phyloP scores from a whole-genome alignment of 148 eudicot species.

The Vaccinium vitisidaea region DNA sequence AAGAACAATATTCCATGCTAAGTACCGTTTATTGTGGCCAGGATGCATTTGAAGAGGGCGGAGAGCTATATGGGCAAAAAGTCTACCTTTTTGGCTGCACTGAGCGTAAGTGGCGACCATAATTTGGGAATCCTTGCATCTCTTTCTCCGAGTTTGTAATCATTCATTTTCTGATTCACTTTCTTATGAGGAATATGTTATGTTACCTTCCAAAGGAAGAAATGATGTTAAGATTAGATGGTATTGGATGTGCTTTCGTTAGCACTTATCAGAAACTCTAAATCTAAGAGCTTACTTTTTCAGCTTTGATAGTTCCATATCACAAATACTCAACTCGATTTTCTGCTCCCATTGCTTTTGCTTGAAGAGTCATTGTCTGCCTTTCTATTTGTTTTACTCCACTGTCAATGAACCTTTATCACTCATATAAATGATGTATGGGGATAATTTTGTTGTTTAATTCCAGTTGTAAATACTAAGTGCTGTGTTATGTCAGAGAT shows the following conservation, averaged over 20 bases:
- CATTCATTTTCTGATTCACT: neutral
- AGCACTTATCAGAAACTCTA: neutral
- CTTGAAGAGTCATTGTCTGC: neutral
- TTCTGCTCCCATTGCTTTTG: neutral
- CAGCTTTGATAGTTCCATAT: neutral
- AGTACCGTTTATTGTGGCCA: constrained; percentile 31
- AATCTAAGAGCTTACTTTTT: neutral
- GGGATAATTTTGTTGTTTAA: neutral
- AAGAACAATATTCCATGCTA: neutral
- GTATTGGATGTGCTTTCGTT: neutral
- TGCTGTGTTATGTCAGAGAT: neutral
- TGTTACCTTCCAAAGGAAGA: neutral
- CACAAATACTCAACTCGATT: neutral
- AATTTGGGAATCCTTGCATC: constrained; percentile 10
- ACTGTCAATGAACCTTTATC: neutral
- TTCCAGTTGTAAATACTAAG: neutral
- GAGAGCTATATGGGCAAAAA: constrained; percentile 66
- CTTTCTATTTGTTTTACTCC: neutral
- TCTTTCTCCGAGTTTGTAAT: neutral
- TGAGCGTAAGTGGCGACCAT: constrained; percentile 62
- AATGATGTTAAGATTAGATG: neutral
- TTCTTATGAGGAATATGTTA: neutral
- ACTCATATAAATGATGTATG: neutral
- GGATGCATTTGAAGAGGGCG: constrained; percentile 96
- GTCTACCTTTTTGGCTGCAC: constrained; percentile 91